Conservation (phyloP, 352 stramenopile genomes). For the Globisporangium emineosum region DNA sequence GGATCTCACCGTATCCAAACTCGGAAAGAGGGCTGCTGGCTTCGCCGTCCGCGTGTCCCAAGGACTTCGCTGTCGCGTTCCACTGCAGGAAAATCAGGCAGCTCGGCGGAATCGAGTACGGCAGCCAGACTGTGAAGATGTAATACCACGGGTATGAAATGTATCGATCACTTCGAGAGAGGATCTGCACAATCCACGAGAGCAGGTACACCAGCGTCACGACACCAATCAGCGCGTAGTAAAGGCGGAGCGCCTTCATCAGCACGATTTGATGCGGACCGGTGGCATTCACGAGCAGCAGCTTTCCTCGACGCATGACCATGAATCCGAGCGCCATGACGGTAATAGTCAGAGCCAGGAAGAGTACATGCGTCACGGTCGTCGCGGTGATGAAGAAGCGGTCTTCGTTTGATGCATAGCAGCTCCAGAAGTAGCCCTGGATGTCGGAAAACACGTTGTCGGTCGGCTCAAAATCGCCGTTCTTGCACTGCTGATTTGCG, state of each 20-base stretch:
- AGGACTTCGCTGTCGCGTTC: conserved; percentile 82
- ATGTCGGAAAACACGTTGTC: conserved; percentile 85
- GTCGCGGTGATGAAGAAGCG: conserved; percentile 79
- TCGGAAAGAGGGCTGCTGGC: conserved; percentile 53
- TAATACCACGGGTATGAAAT: conserved; percentile 89
- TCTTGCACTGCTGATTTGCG: conserved; percentile 79
- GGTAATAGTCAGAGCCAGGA: conserved; percentile 68
- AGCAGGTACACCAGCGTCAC: conserved; percentile 84
- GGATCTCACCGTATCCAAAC: conserved; percentile 66
- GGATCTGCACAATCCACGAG: conserved; percentile 81
- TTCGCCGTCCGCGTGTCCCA: conserved; percentile 50
- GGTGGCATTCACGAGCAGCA: conserved; percentile 67
- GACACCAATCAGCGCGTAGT: conserved; percentile 83
- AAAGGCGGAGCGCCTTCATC: conserved; percentile 82
- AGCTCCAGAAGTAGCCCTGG: conserved; percentile 79
- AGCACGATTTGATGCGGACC: conserved; percentile 73
- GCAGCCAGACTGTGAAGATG: conserved; percentile 86
- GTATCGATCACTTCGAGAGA: conserved; percentile 47
- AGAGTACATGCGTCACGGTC: conserved; percentile 76
- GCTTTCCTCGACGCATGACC: conserved; percentile 81
- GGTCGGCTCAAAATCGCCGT: conserved; percentile 38
- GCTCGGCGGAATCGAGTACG: conserved; percentile 79
- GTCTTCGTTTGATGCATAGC: conserved; percentile 68
- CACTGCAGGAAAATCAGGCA: conserved; percentile 88
- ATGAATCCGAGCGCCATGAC: conserved; percentile 83